Conservation (phyloP, 495 filamentous ascomycete species). For the Physcia stellaris region DNA sequence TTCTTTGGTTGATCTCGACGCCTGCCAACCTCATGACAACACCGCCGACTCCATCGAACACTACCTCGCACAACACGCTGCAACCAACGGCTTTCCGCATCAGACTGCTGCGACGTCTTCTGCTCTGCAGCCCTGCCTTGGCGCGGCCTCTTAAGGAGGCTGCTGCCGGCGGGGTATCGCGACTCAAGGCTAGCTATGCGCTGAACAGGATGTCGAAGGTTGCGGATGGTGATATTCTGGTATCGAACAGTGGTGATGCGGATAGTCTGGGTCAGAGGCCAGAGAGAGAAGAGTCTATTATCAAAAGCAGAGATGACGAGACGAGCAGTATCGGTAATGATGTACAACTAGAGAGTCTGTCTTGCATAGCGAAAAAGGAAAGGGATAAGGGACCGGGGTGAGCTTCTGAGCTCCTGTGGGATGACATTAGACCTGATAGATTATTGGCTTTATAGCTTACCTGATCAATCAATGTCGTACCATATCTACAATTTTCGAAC, state of each 20-base stretch:
- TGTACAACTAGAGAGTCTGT: too few species aligned
- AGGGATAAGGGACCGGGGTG: too few species aligned
- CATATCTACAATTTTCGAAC: too few species aligned
- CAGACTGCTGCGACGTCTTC: constrained; percentile 40
- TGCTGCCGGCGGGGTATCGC: constrained; percentile 79
- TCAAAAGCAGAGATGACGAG: too few species aligned
- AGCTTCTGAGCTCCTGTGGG: too few species aligned
- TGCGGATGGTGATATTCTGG: neutral
- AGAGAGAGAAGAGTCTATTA: too few species aligned
- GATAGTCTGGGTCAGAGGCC: too few species aligned
- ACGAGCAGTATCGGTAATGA: too few species aligned
- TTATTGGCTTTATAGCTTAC: too few species aligned
- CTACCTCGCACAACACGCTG: constrained; percentile 20
- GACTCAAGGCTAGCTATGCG: constrained; percentile 26
- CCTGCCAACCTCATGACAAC: constrained; percentile 38
- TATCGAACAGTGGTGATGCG: constrained; percentile 2
- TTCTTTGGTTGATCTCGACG: constrained; percentile 73
- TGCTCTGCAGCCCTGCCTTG: constrained; percentile 79
- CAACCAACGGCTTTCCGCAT: constrained; percentile 38
- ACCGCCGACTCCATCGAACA: constrained; percentile 25
- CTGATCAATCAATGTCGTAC: too few species aligned
- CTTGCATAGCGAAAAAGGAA: too few species aligned
- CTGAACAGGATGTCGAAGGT: constrained; percentile 1
- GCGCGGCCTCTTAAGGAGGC: constrained; percentile 84
- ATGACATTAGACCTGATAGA: too few species aligned